phyloP scores from a whole-genome alignment of 441 rosid genomes.

The Populus hybrid region DNA sequence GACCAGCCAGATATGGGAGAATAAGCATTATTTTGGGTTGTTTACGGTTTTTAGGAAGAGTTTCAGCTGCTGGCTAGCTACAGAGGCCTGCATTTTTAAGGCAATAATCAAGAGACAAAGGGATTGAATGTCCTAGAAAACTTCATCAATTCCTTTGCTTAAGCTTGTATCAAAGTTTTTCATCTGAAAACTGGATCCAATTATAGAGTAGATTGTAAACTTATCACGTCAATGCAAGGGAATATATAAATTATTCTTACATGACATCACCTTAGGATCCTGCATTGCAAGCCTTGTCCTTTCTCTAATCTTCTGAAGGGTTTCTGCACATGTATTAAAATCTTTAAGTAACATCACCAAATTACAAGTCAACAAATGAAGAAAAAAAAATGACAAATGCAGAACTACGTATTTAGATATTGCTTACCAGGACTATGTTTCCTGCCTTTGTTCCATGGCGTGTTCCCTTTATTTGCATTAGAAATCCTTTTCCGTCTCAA shows the following conservation, averaged over 20 bases:
- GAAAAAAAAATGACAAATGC: slow-evolving; percentile 1
- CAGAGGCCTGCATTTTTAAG: background rate
- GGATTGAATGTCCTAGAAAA: background rate
- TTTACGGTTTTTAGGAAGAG: background rate
- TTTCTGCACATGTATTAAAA: no score
- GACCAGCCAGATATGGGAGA: background rate
- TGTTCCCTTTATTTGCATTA: slow-evolving; percentile 85
- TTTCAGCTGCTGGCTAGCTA: no score
- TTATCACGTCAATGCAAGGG: slow-evolving; percentile 14
- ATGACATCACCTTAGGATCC: slow-evolving; percentile 99
- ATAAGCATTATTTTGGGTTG: background rate
- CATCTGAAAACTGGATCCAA: background rate
- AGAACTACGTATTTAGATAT: background rate
- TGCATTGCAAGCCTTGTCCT: slow-evolving; percentile 96
- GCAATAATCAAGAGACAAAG: background rate
- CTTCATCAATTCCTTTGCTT: background rate
- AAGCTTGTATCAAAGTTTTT: background rate
- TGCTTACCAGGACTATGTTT: slow-evolving; percentile 84
- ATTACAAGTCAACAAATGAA: background rate
- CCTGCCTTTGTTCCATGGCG: slow-evolving; percentile 97
- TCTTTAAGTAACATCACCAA: background rate
- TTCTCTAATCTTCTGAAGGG: slow-evolving; percentile 73
- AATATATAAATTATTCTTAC: slow-evolving; percentile 61
- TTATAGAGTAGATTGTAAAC: background rate
- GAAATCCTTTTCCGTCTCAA: slow-evolving; percentile 85